phyloP scores from a whole-genome alignment of 768 basidiomycete species.

The Russula earlei region DNA sequence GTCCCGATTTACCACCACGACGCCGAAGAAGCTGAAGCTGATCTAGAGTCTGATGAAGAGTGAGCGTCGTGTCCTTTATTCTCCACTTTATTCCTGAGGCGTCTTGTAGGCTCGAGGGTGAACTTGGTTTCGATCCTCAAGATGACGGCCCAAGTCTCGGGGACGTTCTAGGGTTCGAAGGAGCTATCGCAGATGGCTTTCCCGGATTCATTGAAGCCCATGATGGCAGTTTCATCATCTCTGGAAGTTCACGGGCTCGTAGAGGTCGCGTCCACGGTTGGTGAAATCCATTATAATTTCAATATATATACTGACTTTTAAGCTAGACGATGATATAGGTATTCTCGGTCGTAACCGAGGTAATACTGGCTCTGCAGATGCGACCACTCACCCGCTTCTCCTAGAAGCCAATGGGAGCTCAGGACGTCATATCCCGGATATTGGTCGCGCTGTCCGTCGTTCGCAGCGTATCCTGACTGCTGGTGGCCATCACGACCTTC shows the following conservation, averaged over 20 bases:
- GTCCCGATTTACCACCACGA: conserved; percentile 36
- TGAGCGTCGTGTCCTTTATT: conserved; percentile 25
- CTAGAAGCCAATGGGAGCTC: conserved; percentile 46
- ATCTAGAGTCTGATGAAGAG: conserved; percentile 58
- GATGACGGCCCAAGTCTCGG: conserved; percentile 22
- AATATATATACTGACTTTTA: neutral
- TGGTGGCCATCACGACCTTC: conserved; percentile 40
- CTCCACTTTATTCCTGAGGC: neutral
- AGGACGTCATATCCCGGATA: conserved; percentile 36
- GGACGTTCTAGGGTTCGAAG: conserved; percentile 19
- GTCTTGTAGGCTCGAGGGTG: conserved; percentile 25
- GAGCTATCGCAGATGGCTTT: conserved; percentile 16
- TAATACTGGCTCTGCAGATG: conserved; percentile 45
- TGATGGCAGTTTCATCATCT: conserved; percentile 16
- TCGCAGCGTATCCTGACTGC: conserved; percentile 40
- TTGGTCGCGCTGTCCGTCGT: conserved; percentile 31
- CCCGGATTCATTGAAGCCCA: conserved; percentile 20
- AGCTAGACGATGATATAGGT: conserved; percentile 43
- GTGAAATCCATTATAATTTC: neutral
- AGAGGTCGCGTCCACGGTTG: conserved; percentile 18
- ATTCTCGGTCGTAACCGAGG: conserved; percentile 58
- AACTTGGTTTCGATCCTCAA: conserved; percentile 26
- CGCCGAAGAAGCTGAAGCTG: conserved; percentile 52
- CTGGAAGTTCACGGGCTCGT: conserved; percentile 13
- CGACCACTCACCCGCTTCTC: conserved; percentile 75